Evolutionary conservation across 768 basidiomycete species (phyloP).

Genomic region (Tephrocybe sp.): DNA sequence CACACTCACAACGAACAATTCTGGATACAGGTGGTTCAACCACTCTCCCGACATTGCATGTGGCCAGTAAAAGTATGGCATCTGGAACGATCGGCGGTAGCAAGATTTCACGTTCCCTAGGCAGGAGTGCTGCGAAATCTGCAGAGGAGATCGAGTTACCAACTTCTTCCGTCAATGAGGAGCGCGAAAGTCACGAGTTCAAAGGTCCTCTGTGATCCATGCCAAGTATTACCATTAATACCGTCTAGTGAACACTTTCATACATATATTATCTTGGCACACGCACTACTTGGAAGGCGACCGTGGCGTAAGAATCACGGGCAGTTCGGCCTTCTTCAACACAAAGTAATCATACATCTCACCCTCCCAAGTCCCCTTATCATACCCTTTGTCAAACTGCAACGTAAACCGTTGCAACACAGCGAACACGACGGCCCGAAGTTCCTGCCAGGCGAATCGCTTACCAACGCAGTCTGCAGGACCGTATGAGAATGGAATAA

Average conservation of each 20-base stretch:
- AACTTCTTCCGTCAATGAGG: neutral
- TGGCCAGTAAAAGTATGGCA: neutral
- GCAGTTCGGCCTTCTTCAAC: slow-evolving; percentile 30
- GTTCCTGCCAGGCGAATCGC: slow-evolving; percentile 33
- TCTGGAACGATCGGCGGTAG: neutral
- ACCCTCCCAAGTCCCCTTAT: slow-evolving; percentile 26
- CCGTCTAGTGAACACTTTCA: neutral
- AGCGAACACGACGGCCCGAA: slow-evolving; percentile 29
- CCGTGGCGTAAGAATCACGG: slow-evolving; percentile 17
- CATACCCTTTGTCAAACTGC: slow-evolving; percentile 25
- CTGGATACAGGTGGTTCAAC: neutral
- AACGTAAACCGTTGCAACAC: slow-evolving; percentile 32
- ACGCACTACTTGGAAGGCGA: neutral
- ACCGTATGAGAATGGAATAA: slow-evolving; percentile 42
- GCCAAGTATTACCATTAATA: neutral
- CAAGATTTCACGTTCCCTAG: no score
- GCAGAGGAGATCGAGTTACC: neutral
- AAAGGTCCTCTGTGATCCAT: neutral
- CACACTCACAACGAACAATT: slow-evolving; percentile 6
- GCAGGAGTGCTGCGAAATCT: no score
- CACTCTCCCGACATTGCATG: neutral
- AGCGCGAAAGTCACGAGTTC: neutral
- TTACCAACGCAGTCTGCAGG: slow-evolving; percentile 53
- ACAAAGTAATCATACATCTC: slow-evolving; percentile 32
- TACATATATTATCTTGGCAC: neutral